Percentiles rank a stretch among this genome's conserved stretches.
These are phyloP conservation scores for Auricularia auricula-judae DNA, from an alignment of 768 basidiomycete species.

Conservation along the genomic window DNA sequence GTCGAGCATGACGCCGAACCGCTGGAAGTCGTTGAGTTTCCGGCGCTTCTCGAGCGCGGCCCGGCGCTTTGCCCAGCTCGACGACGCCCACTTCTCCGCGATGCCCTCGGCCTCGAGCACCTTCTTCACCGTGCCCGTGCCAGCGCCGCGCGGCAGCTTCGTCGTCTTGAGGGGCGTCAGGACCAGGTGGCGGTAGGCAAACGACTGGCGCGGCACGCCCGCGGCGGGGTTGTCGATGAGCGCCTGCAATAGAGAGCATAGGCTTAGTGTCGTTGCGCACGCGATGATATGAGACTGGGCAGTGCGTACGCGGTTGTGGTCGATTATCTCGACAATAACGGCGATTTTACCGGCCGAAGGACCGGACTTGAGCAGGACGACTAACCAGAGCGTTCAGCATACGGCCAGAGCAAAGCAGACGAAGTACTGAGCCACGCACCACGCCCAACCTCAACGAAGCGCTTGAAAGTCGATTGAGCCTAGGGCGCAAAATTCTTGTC, in stretches of 20 bases:
- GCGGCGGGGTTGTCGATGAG: slow-evolving; percentile 92
- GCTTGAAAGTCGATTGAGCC: slow-evolving; percentile 81
- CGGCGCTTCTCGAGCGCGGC: slow-evolving; percentile 62
- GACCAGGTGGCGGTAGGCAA: slow-evolving; percentile 84
- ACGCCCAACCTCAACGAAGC: slow-evolving; percentile 97
- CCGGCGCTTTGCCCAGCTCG: slow-evolving; percentile 81
- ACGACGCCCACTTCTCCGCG: slow-evolving; percentile 81
- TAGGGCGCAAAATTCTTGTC: slow-evolving; percentile 14
- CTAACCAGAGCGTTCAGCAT: slow-evolving; percentile 23
- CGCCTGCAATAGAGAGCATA: slow-evolving; percentile 40
- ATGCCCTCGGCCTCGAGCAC: slow-evolving; percentile 76
- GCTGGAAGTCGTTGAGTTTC: slow-evolving; percentile 79
- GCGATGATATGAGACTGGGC: too few species aligned
- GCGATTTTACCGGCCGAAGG: slow-evolving; percentile 83
- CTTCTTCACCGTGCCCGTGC: slow-evolving; percentile 74
- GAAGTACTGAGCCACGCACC: slow-evolving; percentile 33
- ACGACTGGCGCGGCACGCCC: slow-evolving; percentile 83
- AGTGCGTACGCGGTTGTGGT: slow-evolving; percentile 86
- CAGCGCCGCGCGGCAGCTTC: slow-evolving; percentile 78
- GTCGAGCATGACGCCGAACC: slow-evolving; percentile 77
- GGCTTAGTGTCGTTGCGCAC: too few species aligned
- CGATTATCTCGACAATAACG: slow-evolving; percentile 93
- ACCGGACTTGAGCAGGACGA: slow-evolving; percentile 89
- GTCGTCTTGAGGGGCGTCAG: slow-evolving; percentile 79
- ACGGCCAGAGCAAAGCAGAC: too few species aligned